Conservation (phyloP, 345 rosid genomes). For the Hibiscus trionum region DNA sequence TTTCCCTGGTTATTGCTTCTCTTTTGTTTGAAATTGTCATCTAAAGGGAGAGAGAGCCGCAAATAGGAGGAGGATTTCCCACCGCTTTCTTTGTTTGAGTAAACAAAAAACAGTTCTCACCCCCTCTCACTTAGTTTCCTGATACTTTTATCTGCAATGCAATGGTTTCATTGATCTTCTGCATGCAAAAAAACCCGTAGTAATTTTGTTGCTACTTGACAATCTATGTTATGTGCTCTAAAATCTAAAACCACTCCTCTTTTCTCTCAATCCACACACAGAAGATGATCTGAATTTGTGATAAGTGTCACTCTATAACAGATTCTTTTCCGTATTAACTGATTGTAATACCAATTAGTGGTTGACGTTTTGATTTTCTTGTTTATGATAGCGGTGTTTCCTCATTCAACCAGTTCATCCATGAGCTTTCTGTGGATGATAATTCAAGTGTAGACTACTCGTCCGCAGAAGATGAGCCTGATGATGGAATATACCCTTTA, state of each 20-base stretch:
- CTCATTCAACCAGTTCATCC: conserved; percentile 88
- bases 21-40: not conserved
- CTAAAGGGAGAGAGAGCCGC: not conserved
- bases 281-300: too few relatives aligned
- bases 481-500: conserved; percentile 40
- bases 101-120: not conserved
- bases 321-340: not conserved
- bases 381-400: conserved; percentile 66
- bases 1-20: not conserved
- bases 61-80: not conserved
- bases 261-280: not conserved
- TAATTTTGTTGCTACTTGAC: not conserved
- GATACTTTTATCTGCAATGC: too few relatives aligned
- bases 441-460: conserved; percentile 65
- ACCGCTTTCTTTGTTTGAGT: not conserved
- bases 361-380: not conserved
- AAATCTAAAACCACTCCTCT: not conserved
- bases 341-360: not conserved
- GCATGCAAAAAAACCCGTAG: not conserved
- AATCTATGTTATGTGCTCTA: not conserved
- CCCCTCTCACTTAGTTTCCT: too few relatives aligned
- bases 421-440: conserved; percentile 74
- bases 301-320: not conserved
- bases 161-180: too few relatives aligned
- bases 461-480: conserved; percentile 69